These are phyloP conservation scores for Cicer judaicum DNA, from an alignment of 306 rosid species.

Conservation along the genomic window DNA sequence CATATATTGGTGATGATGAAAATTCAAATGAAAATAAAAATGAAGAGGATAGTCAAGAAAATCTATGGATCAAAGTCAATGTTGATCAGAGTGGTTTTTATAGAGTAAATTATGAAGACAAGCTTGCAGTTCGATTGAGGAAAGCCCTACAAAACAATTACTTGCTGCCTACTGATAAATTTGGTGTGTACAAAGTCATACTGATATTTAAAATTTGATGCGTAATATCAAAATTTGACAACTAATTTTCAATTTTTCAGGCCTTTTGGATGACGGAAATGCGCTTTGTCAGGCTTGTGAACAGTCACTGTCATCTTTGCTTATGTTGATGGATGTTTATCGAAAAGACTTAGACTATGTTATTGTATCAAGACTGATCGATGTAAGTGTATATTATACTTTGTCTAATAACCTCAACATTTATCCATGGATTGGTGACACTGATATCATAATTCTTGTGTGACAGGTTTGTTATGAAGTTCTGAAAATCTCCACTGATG, in stretches of 20 bases:
- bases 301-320: constrained; percentile 55
- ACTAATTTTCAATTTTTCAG: constrained; percentile 43
- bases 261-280: constrained; percentile 65
- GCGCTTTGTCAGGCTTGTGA: constrained; percentile 69
- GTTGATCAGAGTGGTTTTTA: constrained; percentile 65
- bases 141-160: constrained; percentile 55
- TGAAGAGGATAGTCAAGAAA: constrained; percentile 37
- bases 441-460: constrained; percentile 20
- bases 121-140: constrained; percentile 57
- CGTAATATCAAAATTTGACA: not conserved
- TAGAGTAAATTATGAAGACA: constrained; percentile 65
- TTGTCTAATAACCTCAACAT: not conserved
- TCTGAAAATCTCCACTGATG: constrained; percentile 48
- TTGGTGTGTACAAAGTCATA: constrained; percentile 47
- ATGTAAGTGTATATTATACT: constrained; percentile 35
- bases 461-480: constrained; percentile 56
- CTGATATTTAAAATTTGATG: not conserved
- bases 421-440: not conserved
- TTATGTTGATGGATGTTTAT: constrained; percentile 60
- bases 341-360: constrained; percentile 56
- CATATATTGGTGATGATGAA: constrained; percentile 33
- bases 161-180: constrained; percentile 60
- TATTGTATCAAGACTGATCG: constrained; percentile 55
- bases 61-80: constrained; percentile 66
- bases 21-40: constrained; percentile 36